Conservation (phyloP, 2,329 filamentous ascomycete genomes). For the Huntiella abstrusa region DNA sequence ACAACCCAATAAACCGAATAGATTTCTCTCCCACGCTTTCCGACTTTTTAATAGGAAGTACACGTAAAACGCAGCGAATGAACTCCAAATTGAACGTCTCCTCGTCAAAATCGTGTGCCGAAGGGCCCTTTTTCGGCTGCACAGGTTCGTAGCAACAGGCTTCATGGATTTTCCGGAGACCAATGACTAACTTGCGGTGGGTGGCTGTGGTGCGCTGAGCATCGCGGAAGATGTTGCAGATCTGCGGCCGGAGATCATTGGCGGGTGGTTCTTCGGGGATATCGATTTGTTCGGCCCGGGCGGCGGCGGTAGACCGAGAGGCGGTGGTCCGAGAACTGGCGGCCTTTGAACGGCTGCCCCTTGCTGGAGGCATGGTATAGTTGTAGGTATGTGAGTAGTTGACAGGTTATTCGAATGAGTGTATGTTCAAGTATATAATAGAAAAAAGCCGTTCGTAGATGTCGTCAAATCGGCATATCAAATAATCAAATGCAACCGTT, state of each 20-base stretch:
- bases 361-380: too few relatives aligned
- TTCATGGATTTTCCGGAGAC: conserved; percentile 78
- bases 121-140: conserved; percentile 27
- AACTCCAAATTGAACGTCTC: conserved; percentile 78
- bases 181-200: conserved; percentile 76
- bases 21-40: conserved; percentile 74
- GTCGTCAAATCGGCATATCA: too few relatives aligned
- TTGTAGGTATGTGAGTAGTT: too few relatives aligned
- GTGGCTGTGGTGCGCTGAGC: conserved; percentile 79
- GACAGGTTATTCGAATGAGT: too few relatives aligned
- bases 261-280: conserved; percentile 55
- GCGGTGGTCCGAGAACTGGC: conserved; percentile 23
- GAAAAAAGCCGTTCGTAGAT: too few relatives aligned
- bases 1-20: conserved; percentile 73
- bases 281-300: conserved; percentile 17
- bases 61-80: conserved; percentile 58
- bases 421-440: too few relatives aligned
- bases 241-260: conserved; percentile 51
- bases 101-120: conserved; percentile 55
- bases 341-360: conserved; percentile 26
- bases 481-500: too few relatives aligned
- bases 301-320: conserved; percentile 25
- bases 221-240: conserved; percentile 56
- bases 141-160: conserved; percentile 51
- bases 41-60: conserved; percentile 78